Base-by-base conservation (phyloP, 2,329 filamentous ascomycete genomes). In the Apiospora marii region DNA sequence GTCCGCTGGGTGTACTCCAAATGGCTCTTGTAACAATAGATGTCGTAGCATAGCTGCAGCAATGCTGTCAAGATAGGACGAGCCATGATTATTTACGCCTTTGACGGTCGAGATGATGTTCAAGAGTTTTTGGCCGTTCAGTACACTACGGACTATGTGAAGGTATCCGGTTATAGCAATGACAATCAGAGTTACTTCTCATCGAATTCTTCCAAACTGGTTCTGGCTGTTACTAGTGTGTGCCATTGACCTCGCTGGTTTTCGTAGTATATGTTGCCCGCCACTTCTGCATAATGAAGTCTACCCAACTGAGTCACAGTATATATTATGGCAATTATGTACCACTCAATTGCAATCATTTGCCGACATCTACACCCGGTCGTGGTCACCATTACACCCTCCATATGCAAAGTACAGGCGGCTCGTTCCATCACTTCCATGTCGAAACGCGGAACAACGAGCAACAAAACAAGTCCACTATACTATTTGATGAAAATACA, bases 1-100 rank as follows among this genome's bases (percentile, higher is more conserved):
- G 94, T 98, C 76, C 88, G 94, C 74, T 98, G 96, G 96, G 93
- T 93, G 4, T 98, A 98, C 85, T 90, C 90, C 2, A 92, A 92
- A 80, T 98, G 93, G 92, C 80, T 94, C 24, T 22, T 48, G 7
- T 68, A 41, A 67, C 46, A 49, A 49, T 22, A 67, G 10, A 27
- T 27, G 70, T 83, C 79, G 72, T 80, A 27, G 22, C n/a, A 27
- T n/a, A 27, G n/a, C n/a, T n/a, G 49, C 49, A 51, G 74, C 48
- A 16, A 27, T 13, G 27, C 4, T 51, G 49, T 8, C 49, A 27
- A n/a, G 12, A 51, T 51, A 58, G 51, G 27, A 34, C 19, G 51
- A 58, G 27, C 27, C 51, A 58, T 58, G 51, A 58, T 58, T 22
- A 58, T 14, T 58, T 58, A 58, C 27, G 51, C 51, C n/a, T 12